Conservation (phyloP, 495 filamentous ascomycete genomes). For the Hypoxylon trugodes region DNA sequence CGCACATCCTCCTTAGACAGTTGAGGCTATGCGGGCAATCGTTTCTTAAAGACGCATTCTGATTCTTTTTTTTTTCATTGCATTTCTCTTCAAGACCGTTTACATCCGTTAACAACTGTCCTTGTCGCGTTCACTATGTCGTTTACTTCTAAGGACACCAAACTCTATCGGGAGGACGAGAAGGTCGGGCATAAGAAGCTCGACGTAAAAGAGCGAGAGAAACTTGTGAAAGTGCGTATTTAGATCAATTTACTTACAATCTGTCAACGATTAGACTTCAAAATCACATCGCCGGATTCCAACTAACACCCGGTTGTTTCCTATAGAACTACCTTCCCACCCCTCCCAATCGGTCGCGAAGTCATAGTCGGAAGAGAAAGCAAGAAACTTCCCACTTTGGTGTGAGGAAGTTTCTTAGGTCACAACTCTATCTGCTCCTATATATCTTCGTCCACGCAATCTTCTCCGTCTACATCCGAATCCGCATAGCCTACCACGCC, state of each 20-base stretch:
- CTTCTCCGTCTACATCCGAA: constrained; percentile 85
- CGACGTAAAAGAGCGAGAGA: constrained; percentile 71
- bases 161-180: constrained; percentile 71
- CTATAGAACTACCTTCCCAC: constrained; percentile 75
- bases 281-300: background rate
- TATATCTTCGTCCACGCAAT: constrained; percentile 79
- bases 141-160: constrained; percentile 60
- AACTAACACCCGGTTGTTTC: constrained; percentile 33
- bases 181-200: constrained; percentile 66
- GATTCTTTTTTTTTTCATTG: background rate
- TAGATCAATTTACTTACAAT: background rate
- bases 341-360: constrained; percentile 52
- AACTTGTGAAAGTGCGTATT: constrained; percentile 63
- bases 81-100: background rate
- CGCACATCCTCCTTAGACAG: constrained; percentile 3
- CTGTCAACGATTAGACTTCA: constrained; percentile 15
- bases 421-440: constrained; percentile 71
- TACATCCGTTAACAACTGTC: constrained; percentile 1
- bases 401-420: constrained; percentile 72
- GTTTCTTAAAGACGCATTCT: constrained; percentile 12
- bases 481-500: constrained; percentile 80
- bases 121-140: constrained; percentile 54
- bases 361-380: constrained; percentile 38
- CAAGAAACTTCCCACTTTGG: constrained; percentile 55
- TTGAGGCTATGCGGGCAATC: constrained; percentile 27